Base-by-base conservation (phyloP, 805 yeast genomes). In the Clavispora fructus region DNA sequence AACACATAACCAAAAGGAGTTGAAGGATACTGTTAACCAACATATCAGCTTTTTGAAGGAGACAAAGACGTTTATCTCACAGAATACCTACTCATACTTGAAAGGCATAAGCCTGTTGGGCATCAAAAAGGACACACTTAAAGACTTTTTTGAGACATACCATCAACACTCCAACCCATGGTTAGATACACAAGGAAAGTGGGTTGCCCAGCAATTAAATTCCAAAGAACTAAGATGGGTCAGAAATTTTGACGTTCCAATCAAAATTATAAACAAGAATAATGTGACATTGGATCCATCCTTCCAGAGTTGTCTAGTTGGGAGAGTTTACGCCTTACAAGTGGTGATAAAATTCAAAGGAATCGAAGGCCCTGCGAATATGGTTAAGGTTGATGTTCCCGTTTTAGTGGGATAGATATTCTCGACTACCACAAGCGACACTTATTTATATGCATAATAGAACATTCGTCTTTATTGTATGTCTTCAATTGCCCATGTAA, bases 301-400 rank as follows among this genome's bases (percentile, higher is more conserved):
- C 45, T 83, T 83, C 60, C 87, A 83, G 53, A 75, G 74, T 42
- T 84, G 89, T 61, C 62, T 79, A 45, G 68, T 82, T n/a, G 75
- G 83, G 4, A 70, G 89, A 57, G 60, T 75, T 14, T 83, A 84
- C 58, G 70, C 77, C 48, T 61, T 81, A 43, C 75, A 80, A 46
- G 69, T 79, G 1, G 57, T 60, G 27, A 71, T 78, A 26, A 73
- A 66, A 47, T 76, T 73, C 46, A 67, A 65, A 45, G 75, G 74
- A 4, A 57, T 62, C n/a, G 64, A 64, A 9, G 63, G 49, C 7
- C 45, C 49, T 12, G 49, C 46, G 11, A 54, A 54, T 25, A 28
- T 39, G 7, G 37, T 49, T 16, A 45, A 43, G 13, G 45, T 54
- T 4, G 53, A 52, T 47, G 56, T 54, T 16, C 57, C 57, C 6